Conservation (phyloP, 495 filamentous ascomycete genomes). For the Xylaria sp. region DNA sequence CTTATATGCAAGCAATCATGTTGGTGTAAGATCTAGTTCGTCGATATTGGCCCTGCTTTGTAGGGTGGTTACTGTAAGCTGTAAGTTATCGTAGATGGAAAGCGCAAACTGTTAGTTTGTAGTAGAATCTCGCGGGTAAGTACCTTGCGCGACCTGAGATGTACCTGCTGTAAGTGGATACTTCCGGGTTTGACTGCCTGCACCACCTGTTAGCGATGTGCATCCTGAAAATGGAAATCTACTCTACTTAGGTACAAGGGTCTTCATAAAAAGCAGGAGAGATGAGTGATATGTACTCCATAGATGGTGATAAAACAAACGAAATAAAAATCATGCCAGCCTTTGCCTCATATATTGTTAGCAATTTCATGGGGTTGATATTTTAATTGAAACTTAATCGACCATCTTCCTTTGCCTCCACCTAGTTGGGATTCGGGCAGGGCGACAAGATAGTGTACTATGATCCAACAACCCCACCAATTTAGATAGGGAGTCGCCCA, state of each 20-base stretch:
- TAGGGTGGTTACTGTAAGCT: neutral
- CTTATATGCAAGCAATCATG: neutral
- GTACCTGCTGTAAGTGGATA: slow-evolving; percentile 10
- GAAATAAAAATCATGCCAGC: too few relatives aligned
- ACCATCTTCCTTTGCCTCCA: neutral
- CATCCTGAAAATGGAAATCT: neutral
- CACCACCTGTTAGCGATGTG: neutral
- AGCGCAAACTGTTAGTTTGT: neutral
- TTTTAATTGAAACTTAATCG: neutral
- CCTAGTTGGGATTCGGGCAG: neutral
- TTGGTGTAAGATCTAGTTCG: neutral
- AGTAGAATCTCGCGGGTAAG: neutral
- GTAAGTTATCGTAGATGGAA: neutral
- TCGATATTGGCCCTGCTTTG: neutral
- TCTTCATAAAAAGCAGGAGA: neutral
- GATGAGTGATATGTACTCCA: too few relatives aligned
- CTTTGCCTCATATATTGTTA: too few relatives aligned
- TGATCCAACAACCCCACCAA: neutral
- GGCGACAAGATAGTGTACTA: neutral
- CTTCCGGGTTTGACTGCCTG: neutral
- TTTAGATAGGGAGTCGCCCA: neutral
- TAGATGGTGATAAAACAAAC: too few relatives aligned
- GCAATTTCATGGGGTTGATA: too few relatives aligned
- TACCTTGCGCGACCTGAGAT: neutral
- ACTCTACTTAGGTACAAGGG: neutral